Base-by-base conservation (phyloP, 257 asterid species). In the Phtheirospermum japonicum region DNA sequence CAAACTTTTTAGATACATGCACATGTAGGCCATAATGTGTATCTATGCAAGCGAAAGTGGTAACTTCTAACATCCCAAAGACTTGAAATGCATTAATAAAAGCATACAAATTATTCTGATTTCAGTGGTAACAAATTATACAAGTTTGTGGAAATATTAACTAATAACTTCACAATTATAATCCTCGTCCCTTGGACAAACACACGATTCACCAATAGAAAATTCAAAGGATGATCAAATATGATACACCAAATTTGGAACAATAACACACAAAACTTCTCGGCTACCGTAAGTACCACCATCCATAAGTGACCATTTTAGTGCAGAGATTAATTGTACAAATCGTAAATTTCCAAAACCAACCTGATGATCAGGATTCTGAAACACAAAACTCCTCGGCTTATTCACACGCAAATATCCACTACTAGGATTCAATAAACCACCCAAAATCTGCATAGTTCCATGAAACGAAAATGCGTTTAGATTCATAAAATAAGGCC, bases 321-420 rank as follows among this genome's bases (percentile, higher is more conserved):
- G 61, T 32, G n/a, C 61, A 53, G 23, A 40, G 60, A 61, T 1
- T 5, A 55, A 59, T 12, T 50, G 54, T 9, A 58, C 30, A 50
- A 11, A 60, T 37, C 42, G 4, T 19, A 57, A 48, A 14, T 46
- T n/a, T 57, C 7, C 11, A 23, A 53, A 32, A 33, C 71, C 59
- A 72, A 89, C 97, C 97, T 89, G 99, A 68, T 92, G 97, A 67
- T 89, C 97, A 19, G 99, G 97, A 61, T 92, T 92, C 84, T 92
- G 97, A 73, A 89, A 89, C 57, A 92, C 99, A 69, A 86, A 92
- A 67, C 99, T 86, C 78, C 88, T 75, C 0, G 99, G 96, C 69
- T 81, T 89, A 66, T 71, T 82, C 61, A 92, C 97, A 30, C 63
- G 79, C 73, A 83, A 45, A 80, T 68, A 32, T 2, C 99, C 99